phyloP scores from a whole-genome alignment of 768 basidiomycete genomes.

The Podaxis sp. region DNA sequence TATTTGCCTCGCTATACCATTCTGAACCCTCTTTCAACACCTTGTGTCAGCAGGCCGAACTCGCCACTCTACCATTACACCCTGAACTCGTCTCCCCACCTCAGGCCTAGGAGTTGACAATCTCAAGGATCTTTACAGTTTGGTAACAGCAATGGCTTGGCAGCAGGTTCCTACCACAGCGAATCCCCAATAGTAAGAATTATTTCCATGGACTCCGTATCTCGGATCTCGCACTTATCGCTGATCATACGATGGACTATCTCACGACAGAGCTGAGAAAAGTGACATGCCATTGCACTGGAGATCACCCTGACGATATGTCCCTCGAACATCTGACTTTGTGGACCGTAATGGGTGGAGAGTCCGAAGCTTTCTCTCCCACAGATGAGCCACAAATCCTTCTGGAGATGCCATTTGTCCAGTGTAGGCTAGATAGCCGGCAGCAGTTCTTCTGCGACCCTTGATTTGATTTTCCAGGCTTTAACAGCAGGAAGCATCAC shows the following conservation, averaged over 20 bases:
- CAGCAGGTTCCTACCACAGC: background rate
- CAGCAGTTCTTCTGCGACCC: background rate
- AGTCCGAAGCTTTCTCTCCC: background rate
- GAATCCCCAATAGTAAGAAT: background rate
- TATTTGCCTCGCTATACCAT: too few relatives aligned
- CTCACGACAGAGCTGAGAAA: background rate
- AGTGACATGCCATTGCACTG: background rate
- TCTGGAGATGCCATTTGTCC: background rate
- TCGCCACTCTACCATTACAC: too few relatives aligned
- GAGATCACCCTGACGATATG: background rate
- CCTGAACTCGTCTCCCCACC: too few relatives aligned
- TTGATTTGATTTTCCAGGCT: background rate
- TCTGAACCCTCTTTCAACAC: too few relatives aligned
- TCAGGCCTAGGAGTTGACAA: too few relatives aligned
- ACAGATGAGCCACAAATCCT: slow-evolving; percentile 11
- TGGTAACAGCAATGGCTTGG: too few relatives aligned
- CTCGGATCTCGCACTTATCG: slow-evolving; percentile 12
- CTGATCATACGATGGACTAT: background rate
- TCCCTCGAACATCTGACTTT: too few relatives aligned
- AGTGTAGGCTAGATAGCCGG: background rate
- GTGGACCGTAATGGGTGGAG: too few relatives aligned
- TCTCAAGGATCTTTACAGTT: too few relatives aligned
- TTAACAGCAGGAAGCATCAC: background rate
- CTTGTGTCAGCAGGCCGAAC: too few relatives aligned
- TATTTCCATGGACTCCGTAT: background rate